Evolutionary conservation across 148 eudicot genomes (phyloP), one percentile per base, ranked within the genome.

Genomic region (Fallopia convolvulus): DNA sequence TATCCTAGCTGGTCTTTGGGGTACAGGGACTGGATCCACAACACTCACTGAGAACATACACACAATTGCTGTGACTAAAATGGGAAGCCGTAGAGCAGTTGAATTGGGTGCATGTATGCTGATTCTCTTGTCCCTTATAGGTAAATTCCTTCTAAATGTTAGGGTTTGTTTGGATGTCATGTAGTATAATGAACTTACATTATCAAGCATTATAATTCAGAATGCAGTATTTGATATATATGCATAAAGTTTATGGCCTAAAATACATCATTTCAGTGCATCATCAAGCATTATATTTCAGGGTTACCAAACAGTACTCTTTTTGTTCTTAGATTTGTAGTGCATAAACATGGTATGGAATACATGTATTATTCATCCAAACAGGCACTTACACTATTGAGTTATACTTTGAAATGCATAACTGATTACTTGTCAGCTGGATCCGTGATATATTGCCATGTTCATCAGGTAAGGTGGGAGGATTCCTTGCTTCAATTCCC

Each of bases 61-160:
- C 79, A 94, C 99, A 12, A 92, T 94, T 84, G 99, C 97, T 36
- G 99, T 94, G 21, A 94, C 99, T 17, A 94, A 94, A 86, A 87
- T 94, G 97, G 99, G 99, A 81, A 94, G 99, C 79, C 96, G 99
- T 48, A 85, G 91, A 88, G 99, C 96, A 47, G 87, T 94, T 48
- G 93, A 94, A 86, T 80, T 92, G 80, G 99, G 99, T 78, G 97
- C 96, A 42, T 86, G 89, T 40, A 71, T 92, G 70, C 81, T 94
- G 80, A 90, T 94, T 70, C 74, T 89, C 80, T 83, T 94, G 49
- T 94, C 99, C 50, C 90, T 94, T 74, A 83, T 94, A 76, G 99
- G 99, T 94, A 79, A 73, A 86, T 72, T 52, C 53, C 66, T 33
- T 39, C 10, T 56, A 8, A 5, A 39, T 23, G 63, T 50, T 44